phyloP scores from a whole-genome alignment of 106 monocot species.

The Phalaenopsis equestris region DNA sequence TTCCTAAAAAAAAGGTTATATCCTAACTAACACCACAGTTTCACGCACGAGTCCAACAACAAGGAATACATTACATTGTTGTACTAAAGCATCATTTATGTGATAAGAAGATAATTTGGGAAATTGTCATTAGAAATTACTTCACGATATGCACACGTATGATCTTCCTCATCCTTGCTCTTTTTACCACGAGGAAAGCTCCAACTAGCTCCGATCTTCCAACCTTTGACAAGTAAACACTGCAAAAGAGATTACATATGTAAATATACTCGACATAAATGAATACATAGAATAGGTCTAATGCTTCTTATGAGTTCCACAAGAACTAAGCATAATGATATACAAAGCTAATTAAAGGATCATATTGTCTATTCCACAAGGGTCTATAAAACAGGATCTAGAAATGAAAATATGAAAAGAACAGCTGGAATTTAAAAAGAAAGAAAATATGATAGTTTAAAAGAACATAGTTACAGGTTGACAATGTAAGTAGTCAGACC shows the following conservation, averaged over 20 bases:
- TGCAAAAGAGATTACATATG: conserved; percentile 22
- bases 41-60: not conserved
- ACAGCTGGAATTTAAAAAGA: not conserved
- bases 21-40: not conserved
- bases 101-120: not conserved
- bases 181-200: conserved; percentile 99
- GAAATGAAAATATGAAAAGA: not conserved
- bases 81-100: not conserved
- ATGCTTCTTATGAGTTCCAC: not conserved
- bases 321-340: not conserved
- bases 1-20: not conserved
- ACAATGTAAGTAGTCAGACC: not conserved
- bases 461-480: too few relatives aligned
- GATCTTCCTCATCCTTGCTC: conserved; percentile 94
- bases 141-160: conserved; percentile 83
- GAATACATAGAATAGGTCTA: not conserved
- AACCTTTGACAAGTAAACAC: conserved; percentile 99
- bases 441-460: not conserved
- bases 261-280: not conserved
- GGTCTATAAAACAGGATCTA: not conserved
- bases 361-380: not conserved
- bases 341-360: not conserved
- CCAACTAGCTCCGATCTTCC: conserved; percentile 94
- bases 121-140: conserved; percentile 25
- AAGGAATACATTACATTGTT: not conserved